phyloP scores from a whole-genome alignment of 352 stramenopile species.

The Phytophthora hibernalis region DNA sequence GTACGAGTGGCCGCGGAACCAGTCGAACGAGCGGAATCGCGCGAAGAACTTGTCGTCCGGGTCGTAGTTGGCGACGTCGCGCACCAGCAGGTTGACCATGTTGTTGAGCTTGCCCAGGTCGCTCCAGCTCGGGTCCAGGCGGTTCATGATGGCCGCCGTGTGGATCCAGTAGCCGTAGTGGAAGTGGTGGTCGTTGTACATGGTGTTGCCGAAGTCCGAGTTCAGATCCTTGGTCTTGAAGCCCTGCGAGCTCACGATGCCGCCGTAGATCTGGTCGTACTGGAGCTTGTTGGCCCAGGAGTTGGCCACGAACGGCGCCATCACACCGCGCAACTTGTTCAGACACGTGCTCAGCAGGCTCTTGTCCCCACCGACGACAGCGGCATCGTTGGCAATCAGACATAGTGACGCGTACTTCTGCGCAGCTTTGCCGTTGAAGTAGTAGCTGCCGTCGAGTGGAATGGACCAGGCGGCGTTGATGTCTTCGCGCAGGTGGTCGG shows the following conservation, averaged over 20 bases:
- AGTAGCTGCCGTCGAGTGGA: conserved; percentile 63
- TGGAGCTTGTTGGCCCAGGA: conserved; percentile 56
- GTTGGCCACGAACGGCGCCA: conserved; percentile 59
- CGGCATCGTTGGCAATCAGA: conserved; percentile 59
- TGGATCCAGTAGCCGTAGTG: conserved; percentile 80
- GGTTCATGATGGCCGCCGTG: conserved; percentile 56
- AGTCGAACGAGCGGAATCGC: conserved; percentile 70
- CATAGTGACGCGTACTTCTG: conserved; percentile 72
- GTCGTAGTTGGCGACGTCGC: conserved; percentile 64
- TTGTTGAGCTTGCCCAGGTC: conserved; percentile 47
- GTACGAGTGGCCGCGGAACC: conserved; percentile 74
- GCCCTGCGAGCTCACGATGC: conserved; percentile 61
- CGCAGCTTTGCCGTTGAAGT: conserved; percentile 69
- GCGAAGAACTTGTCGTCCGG: conserved; percentile 54
- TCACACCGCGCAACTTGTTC: conserved; percentile 44
- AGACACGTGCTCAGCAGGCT: conserved; percentile 51
- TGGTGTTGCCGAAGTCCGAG: conserved; percentile 75
- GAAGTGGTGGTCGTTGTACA: conserved; percentile 84
- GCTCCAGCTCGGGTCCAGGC: conserved; percentile 51
- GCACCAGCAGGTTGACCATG: conserved; percentile 48
- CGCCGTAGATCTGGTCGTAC: conserved; percentile 64
- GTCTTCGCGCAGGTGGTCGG: conserved; percentile 51
- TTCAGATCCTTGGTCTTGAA: conserved; percentile 64
- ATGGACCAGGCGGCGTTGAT: conserved; percentile 56
- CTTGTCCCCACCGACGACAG: conserved; percentile 46